phyloP scores from a whole-genome alignment of 345 rosid genomes.

The Lepidium africanum region DNA sequence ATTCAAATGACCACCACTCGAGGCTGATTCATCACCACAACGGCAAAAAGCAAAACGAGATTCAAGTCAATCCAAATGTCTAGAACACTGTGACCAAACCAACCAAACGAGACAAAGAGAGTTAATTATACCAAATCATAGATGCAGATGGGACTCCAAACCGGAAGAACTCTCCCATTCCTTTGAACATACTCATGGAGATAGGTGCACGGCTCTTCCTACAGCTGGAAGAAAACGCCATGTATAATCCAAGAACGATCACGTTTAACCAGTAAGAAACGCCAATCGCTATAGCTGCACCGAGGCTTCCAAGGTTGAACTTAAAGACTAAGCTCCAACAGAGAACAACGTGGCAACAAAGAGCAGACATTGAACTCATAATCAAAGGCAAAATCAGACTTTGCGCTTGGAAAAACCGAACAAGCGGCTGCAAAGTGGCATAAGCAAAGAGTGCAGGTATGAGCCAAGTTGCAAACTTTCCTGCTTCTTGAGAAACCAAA shows the following conservation, averaged over 20 bases:
- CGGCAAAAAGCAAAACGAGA: background rate
- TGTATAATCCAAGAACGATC: slow-evolving; percentile 38
- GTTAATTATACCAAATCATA: slow-evolving; percentile 53
- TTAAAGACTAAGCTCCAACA: slow-evolving; percentile 58
- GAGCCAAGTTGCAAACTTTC: slow-evolving; percentile 47
- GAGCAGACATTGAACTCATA: slow-evolving; percentile 34
- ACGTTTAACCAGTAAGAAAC: slow-evolving; percentile 53
- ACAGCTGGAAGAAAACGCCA: slow-evolving; percentile 43
- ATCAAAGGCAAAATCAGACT: slow-evolving; percentile 52
- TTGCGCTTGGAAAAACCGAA: slow-evolving; percentile 52
- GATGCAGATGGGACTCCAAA: slow-evolving; percentile 64
- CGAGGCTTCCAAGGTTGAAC: slow-evolving; percentile 34
- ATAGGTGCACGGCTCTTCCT: slow-evolving; percentile 35
- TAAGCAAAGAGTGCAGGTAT: slow-evolving; percentile 55
- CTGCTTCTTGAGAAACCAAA: slow-evolving; percentile 42
- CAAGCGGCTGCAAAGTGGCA: slow-evolving; percentile 49
- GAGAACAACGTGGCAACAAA: slow-evolving; percentile 40
- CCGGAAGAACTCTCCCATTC: slow-evolving; percentile 50
- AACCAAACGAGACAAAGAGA: background rate
- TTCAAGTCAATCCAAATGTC: background rate
- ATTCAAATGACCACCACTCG: slow-evolving; percentile 97
- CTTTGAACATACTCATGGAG: slow-evolving; percentile 39
- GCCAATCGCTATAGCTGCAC: slow-evolving; percentile 45
- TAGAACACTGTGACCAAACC: background rate
- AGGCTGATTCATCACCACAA: slow-evolving; percentile 41